These are phyloP conservation scores for Canariomyces notabilis DNA, from an alignment of 2,329 filamentous ascomycete species.

Conservation along the genomic window DNA sequence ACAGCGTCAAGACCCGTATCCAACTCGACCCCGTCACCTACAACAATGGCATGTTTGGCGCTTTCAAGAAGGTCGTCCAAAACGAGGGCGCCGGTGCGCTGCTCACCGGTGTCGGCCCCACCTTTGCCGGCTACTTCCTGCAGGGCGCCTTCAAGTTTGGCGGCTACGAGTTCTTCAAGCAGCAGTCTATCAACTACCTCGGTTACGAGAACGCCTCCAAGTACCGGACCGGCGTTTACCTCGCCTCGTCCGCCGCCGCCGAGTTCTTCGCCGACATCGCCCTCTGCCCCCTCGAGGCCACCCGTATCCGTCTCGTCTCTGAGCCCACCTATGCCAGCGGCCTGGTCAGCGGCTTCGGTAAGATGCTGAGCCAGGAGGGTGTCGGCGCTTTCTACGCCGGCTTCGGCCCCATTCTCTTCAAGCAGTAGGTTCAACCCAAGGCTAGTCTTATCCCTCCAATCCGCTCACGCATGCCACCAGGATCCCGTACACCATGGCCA, in stretches of 20 bases:
- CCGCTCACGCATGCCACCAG: conserved; percentile 35
- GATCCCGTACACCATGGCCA: conserved; percentile 83
- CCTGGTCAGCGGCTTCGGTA: conserved; percentile 65
- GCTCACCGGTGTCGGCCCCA: conserved; percentile 72
- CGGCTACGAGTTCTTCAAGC: conserved; percentile 86
- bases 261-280: conserved; percentile 65
- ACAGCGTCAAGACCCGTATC: conserved; percentile 80
- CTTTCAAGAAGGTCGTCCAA: conserved; percentile 69
- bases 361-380: conserved; percentile 71
- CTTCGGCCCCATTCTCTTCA: conserved; percentile 74
- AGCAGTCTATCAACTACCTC: conserved; percentile 68
- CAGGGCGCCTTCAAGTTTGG: conserved; percentile 85
- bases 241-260: conserved; percentile 54
- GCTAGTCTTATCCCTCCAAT: neutral
- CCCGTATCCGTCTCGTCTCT: conserved; percentile 78
- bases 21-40: conserved; percentile 78
- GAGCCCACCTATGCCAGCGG: conserved; percentile 71
- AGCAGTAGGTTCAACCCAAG: conserved; percentile 52
- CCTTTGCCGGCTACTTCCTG: conserved; percentile 76
- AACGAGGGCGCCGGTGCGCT: conserved; percentile 73
- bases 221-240: conserved; percentile 70
- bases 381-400: conserved; percentile 75
- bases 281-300: conserved; percentile 79
- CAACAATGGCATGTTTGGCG: conserved; percentile 74
- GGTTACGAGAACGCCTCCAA: conserved; percentile 65